Conservation (phyloP, 2,329 filamentous ascomycete genomes). For the Claviceps sp. region DNA sequence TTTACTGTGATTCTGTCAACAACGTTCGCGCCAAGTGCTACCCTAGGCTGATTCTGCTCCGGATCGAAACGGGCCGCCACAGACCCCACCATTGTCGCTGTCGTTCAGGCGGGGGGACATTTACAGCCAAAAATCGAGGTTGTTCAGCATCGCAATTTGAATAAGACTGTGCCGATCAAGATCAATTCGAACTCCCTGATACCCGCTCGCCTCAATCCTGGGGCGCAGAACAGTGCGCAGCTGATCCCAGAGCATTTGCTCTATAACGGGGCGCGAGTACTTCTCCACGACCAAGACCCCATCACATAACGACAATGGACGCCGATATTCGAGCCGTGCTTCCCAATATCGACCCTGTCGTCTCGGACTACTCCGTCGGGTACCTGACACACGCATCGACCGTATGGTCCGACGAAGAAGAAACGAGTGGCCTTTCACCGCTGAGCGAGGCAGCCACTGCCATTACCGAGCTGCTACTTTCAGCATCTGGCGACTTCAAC, state of each 20-base stretch:
- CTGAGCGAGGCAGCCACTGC: conserved; percentile 71
- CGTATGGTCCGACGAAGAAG: conserved; percentile 61
- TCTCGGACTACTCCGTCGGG: conserved; percentile 86
- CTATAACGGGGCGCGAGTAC: not conserved
- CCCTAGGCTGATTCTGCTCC: not conserved
- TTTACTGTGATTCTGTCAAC: too few species aligned
- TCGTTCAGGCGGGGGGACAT: not conserved
- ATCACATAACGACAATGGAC: conserved; percentile 49
- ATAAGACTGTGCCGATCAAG: not conserved
- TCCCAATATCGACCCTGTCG: conserved; percentile 73
- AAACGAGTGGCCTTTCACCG: conserved; percentile 56
- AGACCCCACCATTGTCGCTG: not conserved
- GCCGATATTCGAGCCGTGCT: conserved; percentile 73
- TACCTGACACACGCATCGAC: conserved; percentile 91
- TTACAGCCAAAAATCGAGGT: conserved; percentile 1
- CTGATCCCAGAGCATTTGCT: not conserved
- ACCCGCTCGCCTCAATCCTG: not conserved
- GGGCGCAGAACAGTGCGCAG: not conserved
- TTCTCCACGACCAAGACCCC: not conserved
- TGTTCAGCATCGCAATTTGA: not conserved
- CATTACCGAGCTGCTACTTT: conserved; percentile 80
- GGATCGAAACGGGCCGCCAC: conserved; percentile 1
- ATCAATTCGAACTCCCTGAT: not conserved
- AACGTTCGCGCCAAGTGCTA: not conserved
- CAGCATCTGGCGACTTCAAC: conserved; percentile 76